Evolutionary conservation across 306 rosid species (phyloP).

Genomic region (Urtica urens): DNA sequence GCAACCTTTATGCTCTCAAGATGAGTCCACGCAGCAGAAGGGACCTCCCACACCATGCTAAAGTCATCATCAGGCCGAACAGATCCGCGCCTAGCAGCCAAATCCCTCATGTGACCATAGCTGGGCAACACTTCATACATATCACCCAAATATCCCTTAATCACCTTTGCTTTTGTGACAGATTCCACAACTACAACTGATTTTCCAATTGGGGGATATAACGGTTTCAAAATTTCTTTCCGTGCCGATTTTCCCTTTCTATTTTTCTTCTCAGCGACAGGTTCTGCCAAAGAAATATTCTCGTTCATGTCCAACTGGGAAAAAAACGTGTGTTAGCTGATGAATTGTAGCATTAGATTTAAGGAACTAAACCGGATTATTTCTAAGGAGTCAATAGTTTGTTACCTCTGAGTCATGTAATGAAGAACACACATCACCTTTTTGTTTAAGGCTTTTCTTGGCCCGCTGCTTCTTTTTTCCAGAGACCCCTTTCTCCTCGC

Average conservation of each 20-base stretch:
- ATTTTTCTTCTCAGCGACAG: conserved; percentile 32
- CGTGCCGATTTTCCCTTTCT: conserved; percentile 19
- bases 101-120: conserved; percentile 95
- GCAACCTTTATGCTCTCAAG: conserved; percentile 86
- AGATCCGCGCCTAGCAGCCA: conserved; percentile 96
- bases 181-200: conserved; percentile 89
- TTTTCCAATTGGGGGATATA: conserved; percentile 73
- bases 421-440: conserved; percentile 14
- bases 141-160: conserved; percentile 84
- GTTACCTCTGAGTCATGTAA: conserved; percentile 41
- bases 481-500: conserved; percentile 17
- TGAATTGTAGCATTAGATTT: too few species aligned
- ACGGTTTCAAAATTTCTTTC: conserved; percentile 27
- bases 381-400: too few species aligned
- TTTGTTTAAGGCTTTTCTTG: conserved; percentile 35
- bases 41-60: conserved; percentile 99
- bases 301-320: conserved; percentile 35
- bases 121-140: conserved; percentile 93
- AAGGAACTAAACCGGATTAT: not conserved
- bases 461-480: conserved; percentile 28
- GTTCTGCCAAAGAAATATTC: conserved; percentile 28
- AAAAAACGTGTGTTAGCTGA: too few species aligned
- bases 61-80: conserved; percentile 96
- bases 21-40: conserved; percentile 93
- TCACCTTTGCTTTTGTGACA: conserved; percentile 80